Percentiles rank a stretch among this genome's conserved stretches.
These are phyloP conservation scores for Areca catechu DNA, from an alignment of 176 grass and related monocot genomes.

Conservation along the genomic window DNA sequence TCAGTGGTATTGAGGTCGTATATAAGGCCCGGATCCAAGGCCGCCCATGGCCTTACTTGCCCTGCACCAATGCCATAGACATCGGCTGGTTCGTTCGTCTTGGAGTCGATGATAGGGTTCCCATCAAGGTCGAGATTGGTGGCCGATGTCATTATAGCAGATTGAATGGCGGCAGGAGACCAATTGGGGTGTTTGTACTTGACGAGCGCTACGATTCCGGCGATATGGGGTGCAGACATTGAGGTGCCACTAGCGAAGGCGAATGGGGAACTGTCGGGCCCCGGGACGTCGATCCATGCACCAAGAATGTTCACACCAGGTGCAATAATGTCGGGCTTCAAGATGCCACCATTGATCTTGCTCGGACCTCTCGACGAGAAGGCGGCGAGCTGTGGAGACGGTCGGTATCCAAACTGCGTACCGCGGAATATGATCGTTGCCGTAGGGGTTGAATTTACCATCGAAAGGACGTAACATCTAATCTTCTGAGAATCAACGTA, in stretches of 20 bases:
- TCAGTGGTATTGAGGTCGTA: no score
- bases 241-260: no score
- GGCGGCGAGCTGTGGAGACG: neutral
- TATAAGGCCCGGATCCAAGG: no score
- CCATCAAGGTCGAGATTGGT: neutral
- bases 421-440: neutral
- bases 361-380: neutral
- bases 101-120: neutral
- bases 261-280: no score
- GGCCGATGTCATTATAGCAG: neutral
- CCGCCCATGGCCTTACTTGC: no score
- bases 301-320: neutral
- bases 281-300: neutral
- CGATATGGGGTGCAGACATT: no score
- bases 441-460: neutral
- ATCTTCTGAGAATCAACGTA: no score
- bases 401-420: neutral
- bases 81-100: no score
- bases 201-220: no score
- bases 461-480: no score
- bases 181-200: neutral
- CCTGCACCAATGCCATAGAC: no score
- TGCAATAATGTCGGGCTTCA: neutral
- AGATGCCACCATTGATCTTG: constrained; percentile 1
- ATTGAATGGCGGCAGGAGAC: neutral